Conservation (phyloP, 495 filamentous ascomycete genomes). For the Cercophora sp. region DNA sequence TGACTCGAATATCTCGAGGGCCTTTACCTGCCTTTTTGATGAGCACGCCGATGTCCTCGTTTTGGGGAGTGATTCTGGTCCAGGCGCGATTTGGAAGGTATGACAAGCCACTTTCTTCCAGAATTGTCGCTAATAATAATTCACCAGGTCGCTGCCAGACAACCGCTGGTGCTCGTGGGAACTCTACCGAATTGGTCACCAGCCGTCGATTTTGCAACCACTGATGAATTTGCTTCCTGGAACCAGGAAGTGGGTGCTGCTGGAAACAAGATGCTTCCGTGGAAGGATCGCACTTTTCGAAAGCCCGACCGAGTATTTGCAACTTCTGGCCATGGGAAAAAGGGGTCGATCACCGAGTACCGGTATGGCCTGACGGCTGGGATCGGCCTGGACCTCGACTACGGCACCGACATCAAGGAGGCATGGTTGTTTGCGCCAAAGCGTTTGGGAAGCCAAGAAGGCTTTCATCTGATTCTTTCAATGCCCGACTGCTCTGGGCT, state of each 20-base stretch:
- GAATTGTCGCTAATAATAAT: no score
- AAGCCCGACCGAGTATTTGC: slow-evolving; percentile 54
- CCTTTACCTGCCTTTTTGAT: slow-evolving; percentile 55
- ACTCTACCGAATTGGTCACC: slow-evolving; percentile 77
- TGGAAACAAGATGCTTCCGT: slow-evolving; percentile 16
- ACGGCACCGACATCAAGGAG: slow-evolving; percentile 35
- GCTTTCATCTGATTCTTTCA: slow-evolving; percentile 45
- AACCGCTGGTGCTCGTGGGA: slow-evolving; percentile 44
- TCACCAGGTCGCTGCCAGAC: slow-evolving; percentile 38
- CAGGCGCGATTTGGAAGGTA: slow-evolving; percentile 72
- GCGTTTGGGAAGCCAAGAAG: slow-evolving; percentile 14
- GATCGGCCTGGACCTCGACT: slow-evolving; percentile 53
- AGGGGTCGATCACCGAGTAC: slow-evolving; percentile 65
- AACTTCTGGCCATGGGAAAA: slow-evolving; percentile 52
- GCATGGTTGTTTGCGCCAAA: slow-evolving; percentile 41
- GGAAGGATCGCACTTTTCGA: slow-evolving; percentile 9
- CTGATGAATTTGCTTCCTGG: slow-evolving; percentile 28
- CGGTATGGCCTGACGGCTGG: slow-evolving; percentile 67
- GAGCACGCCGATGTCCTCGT: slow-evolving; percentile 69
- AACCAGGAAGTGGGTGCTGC: slow-evolving; percentile 7
- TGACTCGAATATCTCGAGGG: slow-evolving; percentile 58
- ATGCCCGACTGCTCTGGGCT: slow-evolving; percentile 42
- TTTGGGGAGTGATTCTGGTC: slow-evolving; percentile 74
- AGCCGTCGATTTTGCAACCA: slow-evolving; percentile 62
- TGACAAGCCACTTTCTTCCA: no score